Evolutionary conservation across 208 protist genomes (phyloP).

Genomic region (Leishmania aethiopica): DNA sequence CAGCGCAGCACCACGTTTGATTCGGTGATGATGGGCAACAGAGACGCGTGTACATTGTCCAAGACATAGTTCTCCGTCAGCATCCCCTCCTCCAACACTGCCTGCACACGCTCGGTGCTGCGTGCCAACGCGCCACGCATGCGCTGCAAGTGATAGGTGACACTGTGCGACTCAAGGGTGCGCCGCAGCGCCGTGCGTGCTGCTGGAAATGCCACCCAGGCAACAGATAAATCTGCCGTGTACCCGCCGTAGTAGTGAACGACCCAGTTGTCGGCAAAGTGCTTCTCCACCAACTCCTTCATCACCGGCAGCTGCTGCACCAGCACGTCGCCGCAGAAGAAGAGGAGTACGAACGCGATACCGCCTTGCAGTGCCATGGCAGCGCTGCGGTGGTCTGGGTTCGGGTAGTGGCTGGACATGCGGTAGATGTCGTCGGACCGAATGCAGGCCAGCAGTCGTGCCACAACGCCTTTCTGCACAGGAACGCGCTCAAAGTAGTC

Average conservation of each 20-base stretch:
- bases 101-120: conserved; percentile 41
- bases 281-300: conserved; percentile 98
- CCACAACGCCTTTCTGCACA: conserved; percentile 69
- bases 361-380: conserved; percentile 94
- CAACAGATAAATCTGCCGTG: conserved; percentile 92
- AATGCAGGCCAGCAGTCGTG: conserved; percentile 93
- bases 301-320: conserved; percentile 91
- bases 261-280: conserved; percentile 99
- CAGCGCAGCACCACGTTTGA: conserved; percentile 96
- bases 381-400: conserved; percentile 94
- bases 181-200: conserved; percentile 92
- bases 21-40: conserved; percentile 91
- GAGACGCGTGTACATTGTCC: conserved; percentile 81
- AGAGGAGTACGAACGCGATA: conserved; percentile 98
- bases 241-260: conserved; percentile 98
- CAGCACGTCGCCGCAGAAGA: conserved; percentile 96
- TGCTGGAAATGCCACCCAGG: conserved; percentile 94
- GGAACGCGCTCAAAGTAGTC: conserved; percentile 92
- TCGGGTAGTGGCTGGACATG: conserved; percentile 89
- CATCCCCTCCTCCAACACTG: conserved; percentile 87
- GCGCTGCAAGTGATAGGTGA: conserved; percentile 65
- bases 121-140: conserved; percentile 50
- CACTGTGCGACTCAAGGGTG: conserved; percentile 79
- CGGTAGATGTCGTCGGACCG: conserved; percentile 97
- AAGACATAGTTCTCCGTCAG: conserved; percentile 95